A percentile compares a stretch with the other conserved stretches of the same genome.
These are phyloP conservation scores for Nothopassalora personata DNA, from an alignment of 2,329 filamentous ascomycete genomes.

Conservation along the genomic window DNA sequence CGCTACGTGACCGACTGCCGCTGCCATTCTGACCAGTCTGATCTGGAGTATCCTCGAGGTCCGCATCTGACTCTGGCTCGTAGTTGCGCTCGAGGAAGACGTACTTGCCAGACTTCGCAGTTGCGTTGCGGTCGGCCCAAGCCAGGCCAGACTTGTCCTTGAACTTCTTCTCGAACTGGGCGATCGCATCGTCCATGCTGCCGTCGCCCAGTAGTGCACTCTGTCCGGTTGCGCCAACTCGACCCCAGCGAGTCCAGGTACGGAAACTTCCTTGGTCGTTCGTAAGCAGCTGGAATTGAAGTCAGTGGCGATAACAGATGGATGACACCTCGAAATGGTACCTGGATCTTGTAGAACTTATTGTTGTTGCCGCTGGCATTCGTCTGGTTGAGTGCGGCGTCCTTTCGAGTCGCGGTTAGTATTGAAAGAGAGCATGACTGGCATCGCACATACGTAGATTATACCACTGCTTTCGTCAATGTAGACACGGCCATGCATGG, in stretches of 20 bases:
- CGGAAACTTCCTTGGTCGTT: conserved; percentile 60
- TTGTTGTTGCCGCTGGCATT: conserved; percentile 69
- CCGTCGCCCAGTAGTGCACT: conserved; percentile 38
- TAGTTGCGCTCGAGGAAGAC: conserved; percentile 77
- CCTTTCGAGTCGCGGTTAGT: not conserved
- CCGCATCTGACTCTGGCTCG: conserved; percentile 60
- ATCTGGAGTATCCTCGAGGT: conserved; percentile 36
- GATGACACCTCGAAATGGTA: conserved; percentile 27
- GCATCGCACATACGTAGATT: conserved; percentile 54
- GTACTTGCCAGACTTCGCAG: conserved; percentile 58
- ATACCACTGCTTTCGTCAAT: conserved; percentile 56
- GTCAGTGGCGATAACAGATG: conserved; percentile 43
- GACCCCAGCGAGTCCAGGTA: conserved; percentile 72
- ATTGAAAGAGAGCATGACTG: not conserved
- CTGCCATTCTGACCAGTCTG: conserved; percentile 1
- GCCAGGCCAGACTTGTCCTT: conserved; percentile 50
- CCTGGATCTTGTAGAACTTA: conserved; percentile 74
- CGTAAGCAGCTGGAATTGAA: conserved; percentile 59
- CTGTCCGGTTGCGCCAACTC: conserved; percentile 57
- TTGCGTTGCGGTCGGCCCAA: conserved; percentile 47
- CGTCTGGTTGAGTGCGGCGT: conserved; percentile 74
- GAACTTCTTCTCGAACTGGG: conserved; percentile 52
- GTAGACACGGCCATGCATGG: conserved; percentile 49
- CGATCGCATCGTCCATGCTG: conserved; percentile 37
- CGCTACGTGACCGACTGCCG: conserved; percentile 9